Evolutionary conservation across 2,329 filamentous ascomycete species (phyloP), one percentile per base, ranked within the genome.

Genomic region (Colletotrichum simmondsii): DNA sequence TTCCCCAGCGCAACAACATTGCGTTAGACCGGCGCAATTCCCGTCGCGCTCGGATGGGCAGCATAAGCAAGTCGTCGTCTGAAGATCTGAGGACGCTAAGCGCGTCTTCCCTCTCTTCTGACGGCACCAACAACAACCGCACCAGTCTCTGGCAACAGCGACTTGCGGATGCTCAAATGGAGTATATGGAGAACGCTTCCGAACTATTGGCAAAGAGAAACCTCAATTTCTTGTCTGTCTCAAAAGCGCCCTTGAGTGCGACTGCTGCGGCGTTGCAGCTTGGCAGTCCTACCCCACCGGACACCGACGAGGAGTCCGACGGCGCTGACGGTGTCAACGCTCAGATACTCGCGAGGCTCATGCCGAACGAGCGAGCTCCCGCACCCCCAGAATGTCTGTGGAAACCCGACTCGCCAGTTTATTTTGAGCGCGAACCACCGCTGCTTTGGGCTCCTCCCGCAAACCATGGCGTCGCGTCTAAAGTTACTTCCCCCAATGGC

Each of bases 231-330:
- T 76, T 62, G 73, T 85, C 64, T 77, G 83, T 42, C 71, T 73
- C 71, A 67, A 82, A 82, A 60, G 60, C 37, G 54, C 66, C 42
- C 24, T 61, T 70, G 49, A 72, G 70, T 59, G 70, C 64, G 49
- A 72, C 66, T 59, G 70, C 70, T 68, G 56, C 71, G 28, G 59
- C 67, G 69, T 79, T 80, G 11, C 81, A 84, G 66, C 76, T 89
- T 3, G 85, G 83, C 49, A 90, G 87, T 75, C 87, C 88, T 37
- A 90, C 88, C 59, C 88, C 88, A 62, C 86, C 87, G 8, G 87
- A 90, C 65, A 89, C 85, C 19, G 84, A 88, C 68, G 71, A 56
- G 16, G 82, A 85, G 64, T 85, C 85, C n/a, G 85, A 85, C 58
- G 75, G 75, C 73, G 81, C 81, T 42, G 46, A 63, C 5, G 81